Evolutionary conservation across 208 protist species (phyloP), one percentile per base, ranked within the genome.

Genomic region (Acanthamoeba triangularis): DNA sequence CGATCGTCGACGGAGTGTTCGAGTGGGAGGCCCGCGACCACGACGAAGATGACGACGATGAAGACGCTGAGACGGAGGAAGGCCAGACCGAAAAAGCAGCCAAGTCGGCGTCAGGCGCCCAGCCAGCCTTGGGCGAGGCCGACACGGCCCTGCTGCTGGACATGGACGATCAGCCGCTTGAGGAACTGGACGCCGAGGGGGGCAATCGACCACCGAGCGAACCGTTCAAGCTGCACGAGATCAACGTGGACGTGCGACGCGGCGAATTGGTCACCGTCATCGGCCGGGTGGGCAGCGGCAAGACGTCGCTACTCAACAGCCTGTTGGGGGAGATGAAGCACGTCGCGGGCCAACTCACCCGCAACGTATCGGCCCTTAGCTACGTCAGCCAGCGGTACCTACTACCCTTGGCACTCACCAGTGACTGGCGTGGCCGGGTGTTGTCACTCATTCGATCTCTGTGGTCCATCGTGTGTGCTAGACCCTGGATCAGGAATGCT

Each of bases 401-500:
- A 30, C 61, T 49, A 61, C 54, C 54, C 54, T 11, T n/a, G n/a
- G n/a, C n/a, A n/a, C n/a, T 11, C 54, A 61, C 2, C 54, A 61
- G 54, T 61, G 54, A 61, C 2, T 61, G 54, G 54, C 54, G 54
- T 61, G 54, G 54, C 3, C 54, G 54, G n/a, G n/a, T 5, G 54
- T 61, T 14, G 56, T 23, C 10, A 61, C 56, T 61, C 56, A 61
- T 35, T 85, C 23, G 47, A 18, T 4, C 1, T 56, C 52, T 10
- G 11, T 56, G 2, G 23, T 11, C 23, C 3, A 8, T 23, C 61
- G n/a, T 44, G 11, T 47, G 16, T 47, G 16, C 0, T 78, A 78
- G 98, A 78, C 97, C 99, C 44, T 99, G 98, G 98, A 97, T 99
- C 76, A 96, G 98, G 41, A 98, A 98, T 90, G 98, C 97, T 37